Evolutionary conservation across 495 filamentous ascomycete genomes (phyloP).

Genomic region (Glonium stellatum): DNA sequence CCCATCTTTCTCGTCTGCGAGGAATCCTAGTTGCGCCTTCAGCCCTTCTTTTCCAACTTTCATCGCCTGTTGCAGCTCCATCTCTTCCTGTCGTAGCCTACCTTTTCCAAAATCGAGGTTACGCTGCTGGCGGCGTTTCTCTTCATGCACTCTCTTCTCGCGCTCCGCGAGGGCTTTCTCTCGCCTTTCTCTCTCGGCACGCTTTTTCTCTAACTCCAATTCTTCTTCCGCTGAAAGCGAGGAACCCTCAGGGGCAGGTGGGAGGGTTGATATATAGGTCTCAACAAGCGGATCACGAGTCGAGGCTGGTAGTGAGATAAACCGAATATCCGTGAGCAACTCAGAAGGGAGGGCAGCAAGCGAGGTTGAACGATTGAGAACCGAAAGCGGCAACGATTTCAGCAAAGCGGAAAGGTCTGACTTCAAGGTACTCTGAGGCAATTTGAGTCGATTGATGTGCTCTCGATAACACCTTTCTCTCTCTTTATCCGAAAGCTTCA

Average conservation of each 20-base stretch:
- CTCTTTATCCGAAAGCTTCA: slow-evolving; percentile 73
- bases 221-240: slow-evolving; percentile 50
- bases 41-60: slow-evolving; percentile 61
- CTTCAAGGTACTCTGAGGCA: slow-evolving; percentile 65
- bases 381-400: slow-evolving; percentile 55
- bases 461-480: slow-evolving; percentile 89
- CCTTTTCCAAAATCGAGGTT: slow-evolving; percentile 60
- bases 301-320: slow-evolving; percentile 65
- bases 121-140: slow-evolving; percentile 61
- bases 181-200: slow-evolving; percentile 57
- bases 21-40: slow-evolving; percentile 19
- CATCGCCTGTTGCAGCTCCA: slow-evolving; percentile 74
- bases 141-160: slow-evolving; percentile 64
- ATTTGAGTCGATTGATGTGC: slow-evolving; percentile 69
- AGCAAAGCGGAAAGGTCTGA: slow-evolving; percentile 73
- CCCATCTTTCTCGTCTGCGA: not conserved
- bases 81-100: slow-evolving; percentile 65
- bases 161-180: slow-evolving; percentile 71
- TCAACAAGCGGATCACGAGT: slow-evolving; percentile 67
- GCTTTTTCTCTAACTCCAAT: slow-evolving; percentile 51
- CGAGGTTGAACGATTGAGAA: slow-evolving; percentile 60
- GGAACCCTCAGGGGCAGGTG: slow-evolving; percentile 52
- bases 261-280: slow-evolving; percentile 66
- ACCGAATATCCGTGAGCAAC: slow-evolving; percentile 70
- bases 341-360: slow-evolving; percentile 57